Evolutionary conservation across 192 early-diverging fungal species (phyloP).

Genomic region (Backusella tuberculispora): DNA sequence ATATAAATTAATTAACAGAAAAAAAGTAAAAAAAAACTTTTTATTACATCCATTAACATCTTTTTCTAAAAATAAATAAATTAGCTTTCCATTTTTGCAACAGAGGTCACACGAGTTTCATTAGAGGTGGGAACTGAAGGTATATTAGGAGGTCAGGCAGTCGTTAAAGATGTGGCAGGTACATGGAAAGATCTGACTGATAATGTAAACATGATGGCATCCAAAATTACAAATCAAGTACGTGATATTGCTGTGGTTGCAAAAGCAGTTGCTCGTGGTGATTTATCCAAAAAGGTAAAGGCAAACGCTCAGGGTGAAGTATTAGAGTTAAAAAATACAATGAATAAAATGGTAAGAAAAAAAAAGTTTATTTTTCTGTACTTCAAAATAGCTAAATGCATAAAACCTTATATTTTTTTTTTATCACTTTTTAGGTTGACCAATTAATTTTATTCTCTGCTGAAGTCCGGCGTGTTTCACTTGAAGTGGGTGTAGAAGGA

Average conservation of each 20-base stretch:
- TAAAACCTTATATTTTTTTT: background rate
- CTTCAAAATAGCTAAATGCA: background rate
- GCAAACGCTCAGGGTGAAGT: slow-evolving; percentile 58
- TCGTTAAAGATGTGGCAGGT: slow-evolving; percentile 56
- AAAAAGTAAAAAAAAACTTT: background rate
- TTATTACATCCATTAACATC: background rate
- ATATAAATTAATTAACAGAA: background rate
- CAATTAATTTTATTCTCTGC: slow-evolving; percentile 49
- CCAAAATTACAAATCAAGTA: slow-evolving; percentile 55
- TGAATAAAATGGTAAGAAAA: slow-evolving; percentile 50
- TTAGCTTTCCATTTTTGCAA: slow-evolving; percentile 52
- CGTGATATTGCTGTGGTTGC: slow-evolving; percentile 59
- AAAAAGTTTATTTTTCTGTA: background rate
- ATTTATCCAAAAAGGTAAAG: slow-evolving; percentile 51
- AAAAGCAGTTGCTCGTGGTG: slow-evolving; percentile 55
- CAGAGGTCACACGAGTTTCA: slow-evolving; percentile 57
- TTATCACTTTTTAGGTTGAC: slow-evolving; percentile 28
- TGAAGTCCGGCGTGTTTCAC: slow-evolving; percentile 73
- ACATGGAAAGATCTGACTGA: slow-evolving; percentile 63
- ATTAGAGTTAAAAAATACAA: slow-evolving; percentile 56
- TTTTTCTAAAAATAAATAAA: background rate
- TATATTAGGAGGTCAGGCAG: slow-evolving; percentile 56
- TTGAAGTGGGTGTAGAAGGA: slow-evolving; percentile 74
- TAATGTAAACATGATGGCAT: slow-evolving; percentile 62
- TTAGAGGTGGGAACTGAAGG: slow-evolving; percentile 62